A percentile compares a stretch with the other conserved stretches of the same genome.
Conservation (phyloP, 257 asterid species). For the Oldenlandia corymbosa region DNA sequence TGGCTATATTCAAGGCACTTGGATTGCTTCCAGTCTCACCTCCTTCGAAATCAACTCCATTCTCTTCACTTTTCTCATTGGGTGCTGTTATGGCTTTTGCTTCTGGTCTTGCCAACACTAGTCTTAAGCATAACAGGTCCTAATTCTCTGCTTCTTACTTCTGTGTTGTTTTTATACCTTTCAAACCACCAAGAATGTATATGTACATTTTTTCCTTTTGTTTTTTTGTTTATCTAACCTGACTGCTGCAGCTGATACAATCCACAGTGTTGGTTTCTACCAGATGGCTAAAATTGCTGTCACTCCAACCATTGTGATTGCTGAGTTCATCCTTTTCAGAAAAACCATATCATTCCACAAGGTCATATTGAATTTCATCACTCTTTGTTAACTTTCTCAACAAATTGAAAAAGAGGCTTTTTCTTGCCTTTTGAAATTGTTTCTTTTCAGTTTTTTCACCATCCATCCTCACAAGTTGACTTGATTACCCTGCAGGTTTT, state of each 20-base stretch:
- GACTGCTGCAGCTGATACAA: conserved; percentile 24
- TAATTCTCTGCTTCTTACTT: background rate
- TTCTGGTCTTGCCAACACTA: conserved; percentile 81
- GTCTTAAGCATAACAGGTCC: conserved; percentile 78
- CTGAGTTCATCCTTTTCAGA: conserved; percentile 60
- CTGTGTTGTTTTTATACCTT: background rate
- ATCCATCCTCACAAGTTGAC: background rate
- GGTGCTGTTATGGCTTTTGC: conserved; percentile 92
- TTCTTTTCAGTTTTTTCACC: background rate
- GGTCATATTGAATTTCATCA: conserved; percentile 25
- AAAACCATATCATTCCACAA: conserved; percentile 49
- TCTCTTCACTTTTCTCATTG: conserved; percentile 61
- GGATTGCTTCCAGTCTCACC: conserved; percentile 70
- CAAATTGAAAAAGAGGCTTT: background rate
- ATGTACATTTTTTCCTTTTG: too few species aligned
- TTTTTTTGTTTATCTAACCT: conserved; percentile 19
- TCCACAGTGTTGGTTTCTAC: conserved; percentile 80
- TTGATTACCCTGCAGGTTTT: conserved; percentile 38
- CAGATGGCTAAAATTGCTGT: conserved; percentile 96
- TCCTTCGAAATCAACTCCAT: conserved; percentile 68
- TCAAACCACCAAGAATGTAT: background rate
- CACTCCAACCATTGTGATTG: conserved; percentile 78
- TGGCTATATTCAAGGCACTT: conserved; percentile 60
- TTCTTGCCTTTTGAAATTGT: background rate
- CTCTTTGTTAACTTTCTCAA: background rate